Base-by-base conservation (phyloP, 306 rosid species). In the Benincasa hispida region DNA sequence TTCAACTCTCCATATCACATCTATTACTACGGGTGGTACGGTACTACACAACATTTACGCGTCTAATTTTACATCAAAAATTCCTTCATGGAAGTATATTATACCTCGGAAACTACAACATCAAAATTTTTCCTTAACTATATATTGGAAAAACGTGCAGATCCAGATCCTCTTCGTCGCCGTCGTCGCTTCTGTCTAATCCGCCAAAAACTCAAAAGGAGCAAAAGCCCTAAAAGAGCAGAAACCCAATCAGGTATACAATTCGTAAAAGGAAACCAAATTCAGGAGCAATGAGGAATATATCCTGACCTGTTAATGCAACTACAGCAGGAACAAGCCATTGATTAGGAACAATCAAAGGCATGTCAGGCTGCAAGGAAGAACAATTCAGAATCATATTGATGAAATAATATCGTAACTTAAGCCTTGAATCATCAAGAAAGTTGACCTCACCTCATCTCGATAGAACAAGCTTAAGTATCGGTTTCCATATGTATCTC, bases 101-200 rank as follows among this genome's bases (percentile, higher is more conserved):
- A 60, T 14, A 51, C 50, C 19, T 34, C 4, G n/a, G 21, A 58
- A 56, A 53, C 53, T 56, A 47, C 53, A 41, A 0, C 25, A 11
- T 47, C 77, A 61, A 63, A 70, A 37, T 9, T 48, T 14, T 24
- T 77, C 66, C 63, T 48, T 30, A 59, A 76, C 96, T 92, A 94
- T 58, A 80, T 59, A 86, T 86, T 90, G 79, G 91, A 53, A 84
- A 84, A 78, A 78, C 92, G 87, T 32, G 91, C 80, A 50, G 95
- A 82, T 39, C 88, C 86, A 35, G 96, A 81, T 78, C 83, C 91
- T 86, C 91, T 94, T 82, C 93, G 87, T 77, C 96, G 79, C 42
- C 96, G 77, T 3, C 92, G 87, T 17, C 96, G 89, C 86, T 80
- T 94, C 85, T 92, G 96, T 76, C 97, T 90, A 72, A 94, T 88